A percentile compares a stretch with the other conserved stretches of the same genome.
These are phyloP conservation scores for Anthoceros angustus DNA, from an alignment of 225 moss, liverwort and hornwort genomes.

Conservation along the genomic window DNA sequence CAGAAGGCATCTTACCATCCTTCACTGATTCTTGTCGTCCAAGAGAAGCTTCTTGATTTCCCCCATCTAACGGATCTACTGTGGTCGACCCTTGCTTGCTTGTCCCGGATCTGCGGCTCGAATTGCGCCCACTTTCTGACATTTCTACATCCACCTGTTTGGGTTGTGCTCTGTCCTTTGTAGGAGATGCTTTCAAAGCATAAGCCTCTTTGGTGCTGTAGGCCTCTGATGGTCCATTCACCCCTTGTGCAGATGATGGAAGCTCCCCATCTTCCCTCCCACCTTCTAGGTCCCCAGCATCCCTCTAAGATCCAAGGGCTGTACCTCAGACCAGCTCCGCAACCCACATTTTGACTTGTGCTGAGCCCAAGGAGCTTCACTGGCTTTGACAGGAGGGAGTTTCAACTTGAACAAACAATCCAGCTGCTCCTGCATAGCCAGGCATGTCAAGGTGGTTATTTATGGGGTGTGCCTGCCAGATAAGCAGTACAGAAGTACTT, in stretches of 20 bases:
- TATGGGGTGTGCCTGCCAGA: too few relatives aligned
- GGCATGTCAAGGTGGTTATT: not conserved
- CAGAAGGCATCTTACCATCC: not conserved
- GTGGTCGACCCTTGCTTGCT: not conserved
- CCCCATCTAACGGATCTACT: not conserved
- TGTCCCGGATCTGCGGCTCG: not conserved
- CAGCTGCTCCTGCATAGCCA: slow-evolving; percentile 50
- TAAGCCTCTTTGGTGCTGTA: not conserved
- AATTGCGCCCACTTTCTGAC: not conserved
- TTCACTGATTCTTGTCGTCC: not conserved
- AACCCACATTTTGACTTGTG: slow-evolving; percentile 43
- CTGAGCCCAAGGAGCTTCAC: slow-evolving; percentile 45
- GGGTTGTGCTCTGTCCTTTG: not conserved
- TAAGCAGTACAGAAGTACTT: not conserved
- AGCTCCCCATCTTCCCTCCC: slow-evolving; percentile 98
- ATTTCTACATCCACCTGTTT: not conserved
- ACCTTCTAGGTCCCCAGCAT: slow-evolving; percentile 46
- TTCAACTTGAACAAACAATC: slow-evolving; percentile 75
- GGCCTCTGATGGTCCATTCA: not conserved
- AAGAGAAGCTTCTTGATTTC: not conserved
- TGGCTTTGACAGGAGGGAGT: slow-evolving; percentile 45
- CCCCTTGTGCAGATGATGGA: slow-evolving; percentile 26
- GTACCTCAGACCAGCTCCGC: slow-evolving; percentile 57
- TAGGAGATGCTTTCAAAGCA: not conserved
- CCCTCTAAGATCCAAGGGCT: slow-evolving; percentile 14